Conservation (phyloP, 352 stramenopile genomes). For the Pythium rhizo-oryzae region DNA sequence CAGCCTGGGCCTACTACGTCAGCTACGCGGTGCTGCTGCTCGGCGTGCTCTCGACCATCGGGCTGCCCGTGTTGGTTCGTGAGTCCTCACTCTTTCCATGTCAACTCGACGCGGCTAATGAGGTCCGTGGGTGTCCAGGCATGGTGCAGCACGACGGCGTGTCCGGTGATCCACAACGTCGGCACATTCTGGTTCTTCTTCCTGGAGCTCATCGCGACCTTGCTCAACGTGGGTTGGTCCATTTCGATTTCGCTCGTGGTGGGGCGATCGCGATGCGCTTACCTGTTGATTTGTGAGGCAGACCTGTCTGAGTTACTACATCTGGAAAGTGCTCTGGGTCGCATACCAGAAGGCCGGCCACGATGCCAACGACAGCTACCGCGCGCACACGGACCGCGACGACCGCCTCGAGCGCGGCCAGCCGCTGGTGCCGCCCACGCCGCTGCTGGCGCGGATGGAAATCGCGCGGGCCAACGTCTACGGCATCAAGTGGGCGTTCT, state of each 20-base stretch:
- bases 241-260: too few species aligned
- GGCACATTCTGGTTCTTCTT: slow-evolving; percentile 44
- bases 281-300: slow-evolving; percentile 1
- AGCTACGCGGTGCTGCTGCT: slow-evolving; percentile 17
- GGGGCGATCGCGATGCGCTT: background rate
- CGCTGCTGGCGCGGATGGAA: slow-evolving; percentile 10
- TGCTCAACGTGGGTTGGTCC: slow-evolving; percentile 38
- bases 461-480: slow-evolving; percentile 21
- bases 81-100: background rate
- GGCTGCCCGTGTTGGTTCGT: slow-evolving; percentile 33
- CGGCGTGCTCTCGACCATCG: slow-evolving; percentile 33
- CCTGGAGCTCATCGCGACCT: slow-evolving; percentile 37
- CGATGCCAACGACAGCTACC: background rate
- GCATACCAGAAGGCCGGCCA: background rate
- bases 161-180: slow-evolving; percentile 32
- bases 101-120: too few species aligned
- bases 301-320: slow-evolving; percentile 44
- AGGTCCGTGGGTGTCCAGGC: too few species aligned
- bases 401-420: slow-evolving; percentile 15
- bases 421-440: background rate
- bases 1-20: slow-evolving; percentile 11
- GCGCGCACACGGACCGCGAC: slow-evolving; percentile 8
- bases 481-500: slow-evolving; percentile 34
- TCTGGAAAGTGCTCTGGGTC: slow-evolving; percentile 27
- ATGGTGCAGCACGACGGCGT: slow-evolving; percentile 35